Evolutionary conservation across 345 rosid species (phyloP).

Genomic region (Populus pruinosa): DNA sequence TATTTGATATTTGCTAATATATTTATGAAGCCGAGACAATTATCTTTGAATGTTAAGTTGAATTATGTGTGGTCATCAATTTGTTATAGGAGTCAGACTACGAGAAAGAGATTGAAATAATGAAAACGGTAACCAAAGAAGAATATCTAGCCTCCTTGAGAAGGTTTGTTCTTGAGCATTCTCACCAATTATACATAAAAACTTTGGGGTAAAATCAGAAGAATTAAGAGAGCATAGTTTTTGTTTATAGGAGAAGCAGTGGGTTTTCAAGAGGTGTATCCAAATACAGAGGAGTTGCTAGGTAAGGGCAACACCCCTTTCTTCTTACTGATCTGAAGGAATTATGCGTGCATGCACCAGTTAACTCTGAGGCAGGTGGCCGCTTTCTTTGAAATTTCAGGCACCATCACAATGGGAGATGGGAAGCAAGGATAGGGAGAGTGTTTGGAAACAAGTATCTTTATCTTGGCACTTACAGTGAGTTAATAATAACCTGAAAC

Average conservation of each 20-base stretch:
- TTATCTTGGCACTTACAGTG: slow-evolving; percentile 71
- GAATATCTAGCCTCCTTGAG: slow-evolving; percentile 37
- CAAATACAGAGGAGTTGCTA: slow-evolving; percentile 48
- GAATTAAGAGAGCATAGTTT: not conserved
- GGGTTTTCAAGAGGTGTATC: slow-evolving; percentile 48
- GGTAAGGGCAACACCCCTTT: slow-evolving; percentile 5
- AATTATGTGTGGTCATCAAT: not conserved
- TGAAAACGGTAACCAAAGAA: slow-evolving; percentile 36
- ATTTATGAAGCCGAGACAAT: not conserved
- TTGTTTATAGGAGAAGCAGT: slow-evolving; percentile 34
- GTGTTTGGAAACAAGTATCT: slow-evolving; percentile 70
- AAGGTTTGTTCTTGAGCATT: slow-evolving; percentile 20
- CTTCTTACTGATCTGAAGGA: not conserved
- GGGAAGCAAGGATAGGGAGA: slow-evolving; percentile 78
- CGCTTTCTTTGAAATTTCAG: slow-evolving; percentile 20
- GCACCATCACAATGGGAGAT: slow-evolving; percentile 70
- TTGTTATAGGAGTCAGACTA: slow-evolving; percentile 28
- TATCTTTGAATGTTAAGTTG: not conserved
- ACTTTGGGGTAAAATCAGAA: not conserved
- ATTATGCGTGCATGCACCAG: not conserved
- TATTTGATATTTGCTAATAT: not conserved
- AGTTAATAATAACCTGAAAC: slow-evolving; percentile 8
- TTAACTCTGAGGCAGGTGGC: not conserved
- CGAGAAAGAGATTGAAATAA: slow-evolving; percentile 34
- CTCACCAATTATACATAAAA: not conserved